These are phyloP conservation scores for Hypomyces perniciosus DNA, from an alignment of 2,329 filamentous ascomycete genomes.

Conservation along the genomic window DNA sequence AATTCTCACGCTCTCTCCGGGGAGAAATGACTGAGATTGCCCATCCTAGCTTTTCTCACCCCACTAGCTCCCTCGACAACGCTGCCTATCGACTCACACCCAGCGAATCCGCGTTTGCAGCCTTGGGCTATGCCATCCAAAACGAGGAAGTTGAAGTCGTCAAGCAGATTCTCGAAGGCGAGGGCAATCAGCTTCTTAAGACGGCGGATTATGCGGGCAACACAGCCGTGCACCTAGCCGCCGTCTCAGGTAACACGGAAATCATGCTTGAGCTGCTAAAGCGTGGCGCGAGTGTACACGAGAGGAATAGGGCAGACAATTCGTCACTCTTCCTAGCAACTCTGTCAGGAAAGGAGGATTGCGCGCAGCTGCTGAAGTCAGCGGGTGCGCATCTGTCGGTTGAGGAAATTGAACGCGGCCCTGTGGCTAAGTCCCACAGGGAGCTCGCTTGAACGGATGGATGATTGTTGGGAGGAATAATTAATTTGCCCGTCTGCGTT, in stretches of 20 bases:
- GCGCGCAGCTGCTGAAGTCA: constrained; percentile 48
- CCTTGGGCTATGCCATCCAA: constrained; percentile 73
- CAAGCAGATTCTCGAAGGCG: constrained; percentile 59
- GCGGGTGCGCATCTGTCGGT: constrained; percentile 54
- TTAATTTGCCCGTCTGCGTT: too few species aligned
- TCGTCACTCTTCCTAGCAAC: constrained; percentile 60
- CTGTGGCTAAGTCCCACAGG: constrained; percentile 17
- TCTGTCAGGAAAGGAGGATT: constrained; percentile 48
- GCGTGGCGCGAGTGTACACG: constrained; percentile 61
- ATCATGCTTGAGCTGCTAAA: constrained; percentile 54
- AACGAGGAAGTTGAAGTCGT: constrained; percentile 63
- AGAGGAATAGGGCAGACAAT: constrained; percentile 58
- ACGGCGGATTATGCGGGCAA: constrained; percentile 77
- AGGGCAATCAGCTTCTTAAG: constrained; percentile 62
- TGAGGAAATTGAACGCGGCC: constrained; percentile 31
- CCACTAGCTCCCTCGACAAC: constrained; percentile 46
- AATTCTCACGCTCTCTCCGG: constrained; percentile 69
- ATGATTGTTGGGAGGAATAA: not conserved
- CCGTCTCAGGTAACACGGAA: constrained; percentile 46
- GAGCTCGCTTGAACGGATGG: not conserved
- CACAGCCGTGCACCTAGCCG: constrained; percentile 57
- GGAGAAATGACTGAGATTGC: constrained; percentile 80
- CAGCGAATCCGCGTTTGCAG: constrained; percentile 62
- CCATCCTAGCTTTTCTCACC: constrained; percentile 70
- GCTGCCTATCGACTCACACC: constrained; percentile 38